phyloP scores from a whole-genome alignment of 2,329 filamentous ascomycete species.

The Stagonosporopsis cucurbitacearum region DNA sequence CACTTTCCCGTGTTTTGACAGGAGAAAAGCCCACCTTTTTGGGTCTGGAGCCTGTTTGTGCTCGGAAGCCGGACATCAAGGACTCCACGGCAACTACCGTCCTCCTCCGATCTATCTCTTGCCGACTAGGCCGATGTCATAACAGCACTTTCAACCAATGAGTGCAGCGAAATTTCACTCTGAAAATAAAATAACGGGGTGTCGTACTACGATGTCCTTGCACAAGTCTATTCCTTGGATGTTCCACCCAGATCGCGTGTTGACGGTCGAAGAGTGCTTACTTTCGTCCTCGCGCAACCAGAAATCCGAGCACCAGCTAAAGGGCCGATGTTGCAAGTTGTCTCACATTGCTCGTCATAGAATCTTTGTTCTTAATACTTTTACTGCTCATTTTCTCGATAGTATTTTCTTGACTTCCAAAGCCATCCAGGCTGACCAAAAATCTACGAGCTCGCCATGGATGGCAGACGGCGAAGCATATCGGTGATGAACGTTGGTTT shows the following conservation, averaged over 20 bases:
- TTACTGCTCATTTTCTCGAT: not conserved
- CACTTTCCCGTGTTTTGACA: slow-evolving; percentile 1
- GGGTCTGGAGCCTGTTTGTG: not conserved
- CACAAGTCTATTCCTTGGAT: not conserved
- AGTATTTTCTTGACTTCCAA: not conserved
- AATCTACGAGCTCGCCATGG: slow-evolving; percentile 1
- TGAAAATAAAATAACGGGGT: not conserved
- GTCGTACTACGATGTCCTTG: slow-evolving; percentile 9
- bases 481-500: slow-evolving; percentile 10
- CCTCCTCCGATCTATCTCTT: not conserved
- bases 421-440: not conserved
- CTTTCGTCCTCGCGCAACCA: slow-evolving; percentile 1
- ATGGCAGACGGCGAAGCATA: slow-evolving; percentile 14
- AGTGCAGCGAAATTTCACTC: not conserved
- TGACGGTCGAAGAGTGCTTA: not conserved
- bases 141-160: not conserved
- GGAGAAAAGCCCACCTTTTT: not conserved
- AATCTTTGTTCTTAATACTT: not conserved
- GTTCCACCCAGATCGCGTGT: not conserved
- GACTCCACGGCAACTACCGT: slow-evolving; percentile 12
- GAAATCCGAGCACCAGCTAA: not conserved
- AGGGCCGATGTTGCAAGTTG: not conserved
- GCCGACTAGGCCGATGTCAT: slow-evolving; percentile 3
- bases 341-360: not conserved
- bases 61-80: slow-evolving; percentile 13